These are phyloP conservation scores for Gracilaria caudata DNA, from an alignment of 23 red algal species.

Conservation along the genomic window DNA sequence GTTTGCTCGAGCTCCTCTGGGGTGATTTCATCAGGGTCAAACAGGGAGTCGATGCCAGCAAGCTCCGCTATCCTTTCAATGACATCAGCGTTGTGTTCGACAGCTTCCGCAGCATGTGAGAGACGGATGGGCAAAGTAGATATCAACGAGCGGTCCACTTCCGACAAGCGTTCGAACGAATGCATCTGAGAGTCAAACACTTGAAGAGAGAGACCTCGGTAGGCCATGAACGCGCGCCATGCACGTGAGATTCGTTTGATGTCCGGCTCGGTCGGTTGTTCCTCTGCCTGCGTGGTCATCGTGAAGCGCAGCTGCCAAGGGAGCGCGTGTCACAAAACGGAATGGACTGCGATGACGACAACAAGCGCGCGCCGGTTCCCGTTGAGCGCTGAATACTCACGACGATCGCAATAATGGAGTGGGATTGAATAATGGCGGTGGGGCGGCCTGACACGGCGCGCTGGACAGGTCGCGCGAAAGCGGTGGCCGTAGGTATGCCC, in stretches of 20 bases:
- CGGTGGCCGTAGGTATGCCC: background rate
- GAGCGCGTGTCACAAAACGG: background rate
- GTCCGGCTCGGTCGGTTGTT: slow-evolving; percentile 38
- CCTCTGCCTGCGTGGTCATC: slow-evolving; percentile 21
- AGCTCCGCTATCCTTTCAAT: slow-evolving; percentile 65
- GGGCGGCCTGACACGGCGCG: background rate
- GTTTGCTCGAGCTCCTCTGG: slow-evolving; percentile 37
- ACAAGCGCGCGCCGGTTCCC: background rate
- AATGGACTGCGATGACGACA: background rate
- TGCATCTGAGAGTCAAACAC: slow-evolving; percentile 65
- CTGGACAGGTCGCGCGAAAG: background rate
- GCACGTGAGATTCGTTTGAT: slow-evolving; percentile 56
- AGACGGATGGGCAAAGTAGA: slow-evolving; percentile 62
- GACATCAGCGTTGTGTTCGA: slow-evolving; percentile 69
- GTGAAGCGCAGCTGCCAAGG: background rate
- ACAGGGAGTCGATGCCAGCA: slow-evolving; percentile 35
- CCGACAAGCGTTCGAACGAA: slow-evolving; percentile 42
- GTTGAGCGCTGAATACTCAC: background rate
- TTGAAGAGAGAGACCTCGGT: slow-evolving; percentile 63
- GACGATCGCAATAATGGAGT: background rate
- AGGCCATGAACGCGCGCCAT: slow-evolving; percentile 60
- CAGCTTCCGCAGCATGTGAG: slow-evolving; percentile 68
- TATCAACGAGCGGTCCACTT: slow-evolving; percentile 29
- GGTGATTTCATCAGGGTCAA: slow-evolving; percentile 37
- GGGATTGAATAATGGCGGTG: background rate